phyloP scores from a whole-genome alignment of 163 green algal genomes.

The Chloroidium sp. region DNA sequence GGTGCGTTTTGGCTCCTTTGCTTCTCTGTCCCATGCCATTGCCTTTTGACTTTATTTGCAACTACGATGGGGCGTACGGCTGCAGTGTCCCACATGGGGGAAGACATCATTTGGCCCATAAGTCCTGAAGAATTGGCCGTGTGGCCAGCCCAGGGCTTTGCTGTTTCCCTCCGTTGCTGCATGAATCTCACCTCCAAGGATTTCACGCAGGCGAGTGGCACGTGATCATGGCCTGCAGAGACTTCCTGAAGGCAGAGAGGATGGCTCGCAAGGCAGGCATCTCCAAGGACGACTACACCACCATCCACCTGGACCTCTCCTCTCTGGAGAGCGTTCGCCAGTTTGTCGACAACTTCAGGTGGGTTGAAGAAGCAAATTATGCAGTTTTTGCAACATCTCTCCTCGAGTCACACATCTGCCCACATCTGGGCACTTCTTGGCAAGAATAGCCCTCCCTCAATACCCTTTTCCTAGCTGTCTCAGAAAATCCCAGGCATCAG shows the following conservation, averaged over 20 bases:
- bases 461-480: no score
- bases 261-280: slow-evolving; percentile 35
- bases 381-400: no score
- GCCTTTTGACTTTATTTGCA: neutral
- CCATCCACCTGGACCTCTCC: slow-evolving; percentile 85
- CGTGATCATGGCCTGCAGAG: slow-evolving; percentile 69
- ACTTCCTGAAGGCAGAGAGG: slow-evolving; percentile 58
- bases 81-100: no score
- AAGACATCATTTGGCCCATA: no score
- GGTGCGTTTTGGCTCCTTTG: neutral
- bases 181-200: neutral
- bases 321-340: slow-evolving; percentile 66
- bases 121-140: no score
- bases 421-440: no score
- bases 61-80: no score
- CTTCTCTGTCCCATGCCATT: neutral
- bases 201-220: slow-evolving; percentile 54
- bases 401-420: no score
- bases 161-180: neutral
- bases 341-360: slow-evolving; percentile 70
- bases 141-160: no score
- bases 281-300: slow-evolving; percentile 56
- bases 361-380: neutral
- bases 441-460: no score
- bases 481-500: neutral